Conservation (phyloP, 2,329 filamentous ascomycete species). For the Neonectria neomacrospora region DNA sequence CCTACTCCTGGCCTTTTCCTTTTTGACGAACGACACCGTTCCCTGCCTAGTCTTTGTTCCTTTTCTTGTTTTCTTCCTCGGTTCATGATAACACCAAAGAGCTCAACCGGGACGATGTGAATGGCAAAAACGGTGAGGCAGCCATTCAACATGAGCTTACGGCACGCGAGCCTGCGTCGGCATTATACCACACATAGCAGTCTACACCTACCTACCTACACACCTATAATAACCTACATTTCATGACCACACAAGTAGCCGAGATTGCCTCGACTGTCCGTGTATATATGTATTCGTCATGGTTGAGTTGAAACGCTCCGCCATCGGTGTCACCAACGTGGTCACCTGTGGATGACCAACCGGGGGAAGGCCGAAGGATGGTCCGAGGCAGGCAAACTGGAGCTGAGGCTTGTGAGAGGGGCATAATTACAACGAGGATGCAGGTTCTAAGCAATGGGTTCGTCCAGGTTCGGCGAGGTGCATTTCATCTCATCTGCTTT, state of each 20-base stretch:
- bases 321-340: constrained; percentile 15
- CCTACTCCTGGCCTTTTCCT: not conserved
- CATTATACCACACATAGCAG: constrained; percentile 26
- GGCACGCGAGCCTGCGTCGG: constrained; percentile 33
- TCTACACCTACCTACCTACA: constrained; percentile 21
- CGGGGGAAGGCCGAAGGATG: constrained; percentile 12
- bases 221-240: constrained; percentile 26
- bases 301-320: not conserved
- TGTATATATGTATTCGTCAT: not conserved
- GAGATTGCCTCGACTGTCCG: not conserved
- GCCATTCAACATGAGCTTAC: constrained; percentile 53
- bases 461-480: constrained; percentile 18
- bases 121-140: constrained; percentile 39
- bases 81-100: constrained; percentile 37
- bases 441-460: not conserved
- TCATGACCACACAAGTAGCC: not conserved
- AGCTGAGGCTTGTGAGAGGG: constrained; percentile 19
- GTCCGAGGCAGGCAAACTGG: constrained; percentile 3
- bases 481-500: constrained; percentile 15
- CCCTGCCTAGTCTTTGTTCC: constrained; percentile 3
- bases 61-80: constrained; percentile 27
- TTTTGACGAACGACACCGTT: constrained; percentile 9
- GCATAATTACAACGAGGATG: constrained; percentile 5
- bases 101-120: constrained; percentile 39
- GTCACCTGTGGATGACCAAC: constrained; percentile 17